Base-by-base conservation (phyloP, 2,329 filamentous ascomycete genomes). In the Venturia asperata region DNA sequence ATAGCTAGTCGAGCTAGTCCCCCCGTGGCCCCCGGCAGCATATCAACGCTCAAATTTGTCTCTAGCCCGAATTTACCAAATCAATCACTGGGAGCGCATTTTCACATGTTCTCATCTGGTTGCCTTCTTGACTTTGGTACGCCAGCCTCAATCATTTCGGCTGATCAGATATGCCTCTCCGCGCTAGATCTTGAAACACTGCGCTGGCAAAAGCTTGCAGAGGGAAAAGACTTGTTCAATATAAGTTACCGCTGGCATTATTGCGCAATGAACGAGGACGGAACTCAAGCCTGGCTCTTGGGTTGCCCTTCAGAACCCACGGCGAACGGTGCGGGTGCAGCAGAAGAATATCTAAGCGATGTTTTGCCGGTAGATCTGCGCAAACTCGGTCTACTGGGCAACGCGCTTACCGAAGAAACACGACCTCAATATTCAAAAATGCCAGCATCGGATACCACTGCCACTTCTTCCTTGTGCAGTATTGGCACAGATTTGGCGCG, bases 231-330 rank as follows among this genome's bases (percentile, higher is more conserved):
- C 73, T 88, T 99, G 42, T 99, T 97, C 77, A 90, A 90, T 70
- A 81, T 87, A 0, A 91, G 89, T n/a, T 97, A 94, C 75, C 86
- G 93, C 67, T 99, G 94, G 94, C 93, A 97, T 75, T 99, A 99
- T 74, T 97, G 94, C 75, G 96, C 92, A 3, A 89, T 97, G 77
- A 95, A 97, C 73, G 88, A 94, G 67, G 91, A 96, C 71, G 93
- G 93, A 6, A 97, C 94, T 7, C 96, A 96, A 74, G 94, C 92
- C 9, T 99, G 94, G 92, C 81, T 99, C 30, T 82, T 99, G n/a
- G 94, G 94, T 10, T 97, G 92, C 71, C 90, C 90, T 2, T 88
- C 90, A 3, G 91, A 96, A 68, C 79, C 82, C 49, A 78, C 82
- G 21, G 80, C 83, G 7, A 88, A 88, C 47, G 80, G 87, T 19